A percentile compares a stretch with the other conserved stretches of the same genome.
phyloP scores from a whole-genome alignment of 768 basidiomycete genomes.

The Leccinum variicolor region DNA sequence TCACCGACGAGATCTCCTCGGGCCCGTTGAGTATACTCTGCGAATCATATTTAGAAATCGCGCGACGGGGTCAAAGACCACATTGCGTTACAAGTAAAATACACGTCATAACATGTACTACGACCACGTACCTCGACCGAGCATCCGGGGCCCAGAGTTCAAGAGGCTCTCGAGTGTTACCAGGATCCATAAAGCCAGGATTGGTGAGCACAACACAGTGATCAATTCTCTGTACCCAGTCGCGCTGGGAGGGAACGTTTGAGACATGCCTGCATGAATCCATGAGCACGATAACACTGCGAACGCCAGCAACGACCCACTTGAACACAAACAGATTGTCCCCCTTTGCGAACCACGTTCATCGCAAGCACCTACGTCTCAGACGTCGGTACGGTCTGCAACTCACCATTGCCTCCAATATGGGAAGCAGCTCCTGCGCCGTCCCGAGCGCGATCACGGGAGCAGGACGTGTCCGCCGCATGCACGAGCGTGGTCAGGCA shows the following conservation, averaged over 20 bases:
- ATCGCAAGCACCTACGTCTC: slow-evolving; percentile 95
- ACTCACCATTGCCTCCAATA: slow-evolving; percentile 92
- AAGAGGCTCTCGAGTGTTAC: slow-evolving; percentile 86
- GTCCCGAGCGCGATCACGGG: slow-evolving; percentile 94
- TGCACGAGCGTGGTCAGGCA: slow-evolving; percentile 87
- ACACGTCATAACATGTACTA: slow-evolving; percentile 15
- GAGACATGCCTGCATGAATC: slow-evolving; percentile 60
- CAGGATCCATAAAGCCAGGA: slow-evolving; percentile 89
- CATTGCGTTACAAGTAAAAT: slow-evolving; percentile 12
- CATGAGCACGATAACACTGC: not conserved
- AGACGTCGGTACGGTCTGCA: slow-evolving; percentile 90
- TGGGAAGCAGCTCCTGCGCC: slow-evolving; percentile 88
- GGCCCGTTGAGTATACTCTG: slow-evolving; percentile 94
- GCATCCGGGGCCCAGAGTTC: slow-evolving; percentile 98
- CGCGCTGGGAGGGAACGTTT: slow-evolving; percentile 67
- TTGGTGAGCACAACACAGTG: slow-evolving; percentile 95
- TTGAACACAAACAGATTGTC: slow-evolving; percentile 99
- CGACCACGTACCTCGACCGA: slow-evolving; percentile 88
- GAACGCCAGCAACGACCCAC: slow-evolving; percentile 42
- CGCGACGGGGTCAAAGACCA: not conserved
- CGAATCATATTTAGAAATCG: slow-evolving; percentile 2
- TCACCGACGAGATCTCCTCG: slow-evolving; percentile 79
- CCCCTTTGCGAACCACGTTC: slow-evolving; percentile 92
- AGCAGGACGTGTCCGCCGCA: slow-evolving; percentile 93
- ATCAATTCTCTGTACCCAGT: slow-evolving; percentile 85